These are phyloP conservation scores for Effrenium voratum DNA, from an alignment of 73 alveolate genomes.

Conservation along the genomic window DNA sequence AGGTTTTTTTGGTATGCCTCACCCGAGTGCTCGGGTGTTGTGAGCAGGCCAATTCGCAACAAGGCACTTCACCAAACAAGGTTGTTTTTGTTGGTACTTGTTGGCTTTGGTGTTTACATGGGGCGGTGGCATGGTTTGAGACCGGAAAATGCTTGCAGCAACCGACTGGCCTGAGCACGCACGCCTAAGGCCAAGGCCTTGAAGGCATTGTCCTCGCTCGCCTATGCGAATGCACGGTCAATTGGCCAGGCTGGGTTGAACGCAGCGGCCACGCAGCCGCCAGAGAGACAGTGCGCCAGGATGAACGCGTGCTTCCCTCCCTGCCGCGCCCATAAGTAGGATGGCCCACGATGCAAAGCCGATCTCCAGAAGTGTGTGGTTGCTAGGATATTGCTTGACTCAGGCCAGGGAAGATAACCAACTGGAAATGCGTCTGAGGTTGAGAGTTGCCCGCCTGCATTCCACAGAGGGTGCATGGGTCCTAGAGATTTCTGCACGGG, in stretches of 20 bases:
- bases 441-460: conserved; percentile 65
- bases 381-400: neutral
- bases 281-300: neutral
- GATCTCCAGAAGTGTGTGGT: neutral
- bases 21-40: too few relatives aligned
- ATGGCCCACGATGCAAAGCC: too few relatives aligned
- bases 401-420: neutral
- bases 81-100: too few relatives aligned
- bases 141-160: too few relatives aligned
- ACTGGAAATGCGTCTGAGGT: neutral
- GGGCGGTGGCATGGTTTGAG: too few relatives aligned
- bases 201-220: conserved; percentile 72
- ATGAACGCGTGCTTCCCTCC: conserved; percentile 67
- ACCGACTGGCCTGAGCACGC: too few relatives aligned
- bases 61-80: too few relatives aligned
- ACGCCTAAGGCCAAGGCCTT: conserved; percentile 82
- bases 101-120: too few relatives aligned
- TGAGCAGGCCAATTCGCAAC: too few relatives aligned
- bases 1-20: too few relatives aligned
- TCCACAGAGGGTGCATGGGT: conserved; percentile 37
- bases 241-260: conserved; percentile 35
- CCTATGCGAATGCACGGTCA: conserved; percentile 68
- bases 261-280: neutral
- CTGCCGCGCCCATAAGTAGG: conserved; percentile 27
- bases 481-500: neutral